Base-by-base conservation (phyloP, 2,329 filamentous ascomycete genomes). In the Epichloe elymi region DNA sequence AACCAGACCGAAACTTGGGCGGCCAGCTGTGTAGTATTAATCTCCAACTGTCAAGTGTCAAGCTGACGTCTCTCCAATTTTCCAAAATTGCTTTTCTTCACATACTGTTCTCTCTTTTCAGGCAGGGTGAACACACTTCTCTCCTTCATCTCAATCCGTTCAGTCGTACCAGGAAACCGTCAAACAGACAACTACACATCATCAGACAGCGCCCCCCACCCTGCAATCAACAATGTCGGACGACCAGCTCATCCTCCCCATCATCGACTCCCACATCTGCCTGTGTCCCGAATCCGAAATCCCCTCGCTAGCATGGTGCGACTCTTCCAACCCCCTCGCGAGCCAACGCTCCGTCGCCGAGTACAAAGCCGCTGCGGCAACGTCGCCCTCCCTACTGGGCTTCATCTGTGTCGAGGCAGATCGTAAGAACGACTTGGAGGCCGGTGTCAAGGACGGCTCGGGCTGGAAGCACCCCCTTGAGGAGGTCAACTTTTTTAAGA, bases 231-330 rank as follows among this genome's bases (percentile, higher is more conserved):
- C 51, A 55, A 68, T 68, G 66, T 59, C 69, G 52, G 63, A 72
- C 53, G 57, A 65, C 20, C 63, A 66, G 57, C 61, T 69, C 59
- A 53, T 68, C 59, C 69, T 75, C 65, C 79, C 74, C 60, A 83
- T 95, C 62, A 80, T 96, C 67, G 90, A 96, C 72, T 85, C 88
- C 39, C 91, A 96, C 73, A 85, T 96, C 68, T 90, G 96, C 70
- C 81, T 96, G 61, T 95, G 82, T 73, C 86, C 88, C 43, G 67
- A 72, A 44, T 76, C 78, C 49, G 85, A 91, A 60, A 63, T 85
- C 49, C 63, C 74, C 50, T 76, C 78, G 39, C 78, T 94, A 55
- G 70, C 78, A 52, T 95, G 88, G 89, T 79, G 80, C 69, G 75
- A 66, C 3, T 69, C 79, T 5, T 69, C 73, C 45, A 67, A 75